Evolutionary conservation across 345 rosid species (phyloP).

Genomic region (Arabidopsis thaliana): TAIR10.1 NC_003071.7:18230501-18231000

Average conservation of each 20-base stretch:
- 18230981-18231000: constrained; percentile 33
- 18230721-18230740: constrained; percentile 26
- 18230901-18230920: neutral
- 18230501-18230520: neutral
- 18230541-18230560: neutral
- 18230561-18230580: constrained; percentile 3
- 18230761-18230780: constrained; percentile 27
- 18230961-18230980: constrained; percentile 41
- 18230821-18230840: neutral
- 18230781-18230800: constrained; percentile 34
- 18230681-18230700: neutral
- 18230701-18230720: constrained; percentile 39
- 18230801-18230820: constrained; percentile 3
- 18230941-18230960: neutral
- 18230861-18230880: neutral
- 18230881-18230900: neutral
- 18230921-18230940: constrained; percentile 15
- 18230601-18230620: neutral
- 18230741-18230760: constrained; percentile 5
- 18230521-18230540: neutral
- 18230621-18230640: neutral
- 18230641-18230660: neutral
- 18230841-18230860: constrained; percentile 6
- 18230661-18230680: constrained; percentile 10
- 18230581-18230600: neutral